Conservation (phyloP, 73 alveolate genomes). For the Paramecium sonneborni region DNA sequence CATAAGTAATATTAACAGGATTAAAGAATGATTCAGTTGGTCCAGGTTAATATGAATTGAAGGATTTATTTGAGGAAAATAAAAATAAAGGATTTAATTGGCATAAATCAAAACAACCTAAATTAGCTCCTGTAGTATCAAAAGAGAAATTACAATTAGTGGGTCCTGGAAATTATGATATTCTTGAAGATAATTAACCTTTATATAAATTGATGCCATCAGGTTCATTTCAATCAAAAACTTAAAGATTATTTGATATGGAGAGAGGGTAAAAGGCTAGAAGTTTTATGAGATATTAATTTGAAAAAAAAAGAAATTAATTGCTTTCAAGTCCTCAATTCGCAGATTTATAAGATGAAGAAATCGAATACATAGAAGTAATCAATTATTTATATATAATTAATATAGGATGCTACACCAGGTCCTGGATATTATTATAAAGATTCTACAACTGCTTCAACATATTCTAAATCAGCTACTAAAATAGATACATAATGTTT, state of each 20-base stretch:
- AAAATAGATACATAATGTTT: slow-evolving; percentile 16
- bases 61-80: slow-evolving; percentile 27
- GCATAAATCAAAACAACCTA: slow-evolving; percentile 40
- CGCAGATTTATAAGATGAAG: slow-evolving; percentile 31
- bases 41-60: slow-evolving; percentile 21
- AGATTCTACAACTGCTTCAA: slow-evolving; percentile 5
- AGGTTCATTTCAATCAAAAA: slow-evolving; percentile 49
- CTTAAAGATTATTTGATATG: slow-evolving; percentile 57
- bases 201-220: slow-evolving; percentile 50
- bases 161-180: slow-evolving; percentile 65
- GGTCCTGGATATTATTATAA: slow-evolving; percentile 24
- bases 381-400: background rate
- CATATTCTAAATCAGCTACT: background rate
- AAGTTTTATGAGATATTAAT: background rate
- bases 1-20: background rate
- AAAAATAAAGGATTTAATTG: slow-evolving; percentile 52
- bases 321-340: background rate
- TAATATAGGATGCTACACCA: slow-evolving; percentile 10
- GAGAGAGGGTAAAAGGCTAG: slow-evolving; percentile 26
- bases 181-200: background rate
- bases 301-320: background rate
- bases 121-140: slow-evolving; percentile 36
- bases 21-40: slow-evolving; percentile 33
- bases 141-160: background rate
- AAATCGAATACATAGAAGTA: slow-evolving; percentile 47